These are phyloP conservation scores for Carex littledalei DNA, from an alignment of 176 grass and related monocot species.

Conservation along the genomic window DNA sequence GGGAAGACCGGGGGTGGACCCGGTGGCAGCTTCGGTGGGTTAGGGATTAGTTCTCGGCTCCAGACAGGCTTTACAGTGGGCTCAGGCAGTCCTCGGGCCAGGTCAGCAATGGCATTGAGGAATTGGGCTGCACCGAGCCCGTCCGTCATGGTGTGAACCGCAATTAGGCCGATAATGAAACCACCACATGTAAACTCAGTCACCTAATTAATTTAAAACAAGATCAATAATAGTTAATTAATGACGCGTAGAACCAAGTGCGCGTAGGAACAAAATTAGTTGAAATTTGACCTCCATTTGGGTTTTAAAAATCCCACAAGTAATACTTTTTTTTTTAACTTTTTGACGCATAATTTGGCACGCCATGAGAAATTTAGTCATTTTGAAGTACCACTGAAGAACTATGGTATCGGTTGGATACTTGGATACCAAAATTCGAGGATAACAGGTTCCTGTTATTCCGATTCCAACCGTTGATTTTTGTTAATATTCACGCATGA, in stretches of 20 bases:
- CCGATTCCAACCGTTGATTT: no score
- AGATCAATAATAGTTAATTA: background rate
- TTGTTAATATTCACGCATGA: no score
- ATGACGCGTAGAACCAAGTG: background rate
- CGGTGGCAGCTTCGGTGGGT: conserved; percentile 27
- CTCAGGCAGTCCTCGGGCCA: conserved; percentile 31
- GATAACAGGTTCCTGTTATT: no score
- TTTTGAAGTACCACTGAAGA: background rate
- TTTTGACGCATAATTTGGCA: background rate
- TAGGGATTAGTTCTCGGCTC: conserved; percentile 33
- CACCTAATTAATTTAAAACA: conserved; percentile 28
- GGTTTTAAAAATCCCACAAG: background rate
- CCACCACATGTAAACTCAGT: conserved; percentile 49
- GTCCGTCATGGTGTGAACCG: conserved; percentile 56
- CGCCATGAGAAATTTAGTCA: background rate
- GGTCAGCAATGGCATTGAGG: conserved; percentile 41
- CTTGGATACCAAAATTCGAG: no score
- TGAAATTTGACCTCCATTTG: no score
- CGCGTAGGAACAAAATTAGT: no score
- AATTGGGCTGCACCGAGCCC: conserved; percentile 63
- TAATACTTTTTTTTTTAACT: background rate
- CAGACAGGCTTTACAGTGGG: conserved; percentile 35
- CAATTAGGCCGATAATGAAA: conserved; percentile 48
- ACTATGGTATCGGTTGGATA: no score
- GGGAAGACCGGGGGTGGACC: conserved; percentile 30